phyloP scores from a whole-genome alignment of 139 green algal species.

The Auxenochlorella pyrenoidosa region DNA sequence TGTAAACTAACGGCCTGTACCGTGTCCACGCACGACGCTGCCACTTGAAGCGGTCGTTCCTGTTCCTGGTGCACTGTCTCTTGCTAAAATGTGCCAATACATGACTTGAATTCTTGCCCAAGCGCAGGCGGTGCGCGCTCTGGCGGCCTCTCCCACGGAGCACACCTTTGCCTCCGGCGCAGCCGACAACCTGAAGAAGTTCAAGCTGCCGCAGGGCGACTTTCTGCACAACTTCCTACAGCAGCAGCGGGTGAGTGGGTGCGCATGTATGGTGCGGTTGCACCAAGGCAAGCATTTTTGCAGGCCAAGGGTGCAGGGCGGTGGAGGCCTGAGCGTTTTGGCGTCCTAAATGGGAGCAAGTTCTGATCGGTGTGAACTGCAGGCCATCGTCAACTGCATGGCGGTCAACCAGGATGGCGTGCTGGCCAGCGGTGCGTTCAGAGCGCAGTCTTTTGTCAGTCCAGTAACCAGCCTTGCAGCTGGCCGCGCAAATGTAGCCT shows the following conservation, averaged over 20 bases:
- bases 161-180: constrained; percentile 82
- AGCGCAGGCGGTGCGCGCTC: constrained; percentile 44
- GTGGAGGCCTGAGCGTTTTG: background rate
- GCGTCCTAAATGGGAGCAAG: background rate
- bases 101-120: too few species aligned
- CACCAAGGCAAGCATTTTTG: background rate
- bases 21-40: too few species aligned
- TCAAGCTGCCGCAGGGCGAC: constrained; percentile 81
- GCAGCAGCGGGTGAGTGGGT: constrained; percentile 70
- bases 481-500: background rate
- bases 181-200: constrained; percentile 99
- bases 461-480: background rate
- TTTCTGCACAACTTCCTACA: constrained; percentile 98
- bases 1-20: too few species aligned
- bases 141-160: constrained; percentile 88
- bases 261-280: background rate
- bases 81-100: too few species aligned
- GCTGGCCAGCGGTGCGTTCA: constrained; percentile 75
- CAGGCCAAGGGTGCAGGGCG: background rate
- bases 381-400: constrained; percentile 93
- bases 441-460: background rate
- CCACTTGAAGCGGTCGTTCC: too few species aligned
- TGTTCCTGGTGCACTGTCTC: too few species aligned
- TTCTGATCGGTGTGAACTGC: background rate
- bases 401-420: constrained; percentile 97